These are phyloP conservation scores for Candida corydali DNA, from an alignment of 805 yeast genomes.

Conservation along the genomic window DNA sequence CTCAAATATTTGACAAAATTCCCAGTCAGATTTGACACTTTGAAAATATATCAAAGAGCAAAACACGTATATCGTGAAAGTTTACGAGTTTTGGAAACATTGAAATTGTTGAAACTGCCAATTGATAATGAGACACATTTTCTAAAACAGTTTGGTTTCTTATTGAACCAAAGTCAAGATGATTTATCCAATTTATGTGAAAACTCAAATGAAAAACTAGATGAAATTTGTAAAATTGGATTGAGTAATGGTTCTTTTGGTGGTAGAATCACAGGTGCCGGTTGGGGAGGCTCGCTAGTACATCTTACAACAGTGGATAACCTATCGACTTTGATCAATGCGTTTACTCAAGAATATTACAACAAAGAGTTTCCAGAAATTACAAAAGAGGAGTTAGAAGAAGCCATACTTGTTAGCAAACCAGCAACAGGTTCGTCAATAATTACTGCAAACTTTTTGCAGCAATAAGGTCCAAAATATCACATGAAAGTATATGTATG, in stretches of 20 bases:
- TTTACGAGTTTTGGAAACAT: slow-evolving; percentile 50
- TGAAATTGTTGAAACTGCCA: slow-evolving; percentile 32
- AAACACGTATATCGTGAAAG: slow-evolving; percentile 63
- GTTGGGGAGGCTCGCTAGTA: slow-evolving; percentile 75
- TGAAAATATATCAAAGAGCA: slow-evolving; percentile 55
- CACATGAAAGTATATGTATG: slow-evolving; percentile 1
- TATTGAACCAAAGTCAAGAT: slow-evolving; percentile 58
- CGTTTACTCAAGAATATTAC: slow-evolving; percentile 51
- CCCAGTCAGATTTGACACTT: slow-evolving; percentile 54
- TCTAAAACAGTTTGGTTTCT: slow-evolving; percentile 42
- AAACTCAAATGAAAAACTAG: slow-evolving; percentile 54
- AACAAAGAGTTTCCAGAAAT: slow-evolving; percentile 44
- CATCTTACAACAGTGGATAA: slow-evolving; percentile 50
- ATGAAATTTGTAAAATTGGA: slow-evolving; percentile 52
- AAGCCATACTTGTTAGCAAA: slow-evolving; percentile 51
- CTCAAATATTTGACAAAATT: slow-evolving; percentile 43
- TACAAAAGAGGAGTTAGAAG: slow-evolving; percentile 39
- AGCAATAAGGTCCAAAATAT: background rate
- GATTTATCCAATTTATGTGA: slow-evolving; percentile 47
- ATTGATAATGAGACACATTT: slow-evolving; percentile 27
- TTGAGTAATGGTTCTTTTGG: slow-evolving; percentile 55
- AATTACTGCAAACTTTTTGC: slow-evolving; percentile 1
- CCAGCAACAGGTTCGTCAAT: slow-evolving; percentile 48
- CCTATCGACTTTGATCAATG: slow-evolving; percentile 31
- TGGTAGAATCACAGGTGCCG: slow-evolving; percentile 75